These are phyloP conservation scores for Platanthera zijinensis DNA, from an alignment of 106 monocot species.

Conservation along the genomic window DNA sequence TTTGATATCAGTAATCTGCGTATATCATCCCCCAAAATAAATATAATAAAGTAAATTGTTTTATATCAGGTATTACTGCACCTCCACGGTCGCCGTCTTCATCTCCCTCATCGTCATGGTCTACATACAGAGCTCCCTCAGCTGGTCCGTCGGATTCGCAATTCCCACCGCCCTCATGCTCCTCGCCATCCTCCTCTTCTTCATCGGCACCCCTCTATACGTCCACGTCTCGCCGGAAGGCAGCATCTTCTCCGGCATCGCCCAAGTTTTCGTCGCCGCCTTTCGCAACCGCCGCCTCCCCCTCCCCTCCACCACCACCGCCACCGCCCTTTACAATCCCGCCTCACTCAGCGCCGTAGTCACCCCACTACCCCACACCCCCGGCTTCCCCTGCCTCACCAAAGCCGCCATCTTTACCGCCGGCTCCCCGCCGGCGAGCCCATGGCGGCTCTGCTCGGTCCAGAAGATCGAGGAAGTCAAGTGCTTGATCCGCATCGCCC, in stretches of 20 bases:
- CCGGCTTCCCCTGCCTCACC: neutral
- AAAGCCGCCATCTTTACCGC: neutral
- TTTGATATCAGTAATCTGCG: too few species aligned
- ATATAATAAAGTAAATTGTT: too few species aligned
- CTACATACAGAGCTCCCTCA: slow-evolving; percentile 26
- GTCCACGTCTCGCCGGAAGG: slow-evolving; percentile 7
- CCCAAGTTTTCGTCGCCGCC: slow-evolving; percentile 8
- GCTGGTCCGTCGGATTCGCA: slow-evolving; percentile 48
- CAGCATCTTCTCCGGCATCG: slow-evolving; percentile 15
- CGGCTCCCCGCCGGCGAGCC: neutral
- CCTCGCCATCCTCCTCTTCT: slow-evolving; percentile 2
- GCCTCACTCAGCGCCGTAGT: neutral
- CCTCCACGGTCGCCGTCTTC: slow-evolving; percentile 25
- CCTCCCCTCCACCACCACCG: neutral
- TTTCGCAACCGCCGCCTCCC: neutral
- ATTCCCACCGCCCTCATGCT: slow-evolving; percentile 20
- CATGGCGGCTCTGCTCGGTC: neutral
- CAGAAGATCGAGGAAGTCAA: neutral
- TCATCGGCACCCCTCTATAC: neutral
- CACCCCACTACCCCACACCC: neutral
- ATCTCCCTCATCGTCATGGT: slow-evolving; percentile 16
- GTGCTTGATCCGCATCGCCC: neutral
- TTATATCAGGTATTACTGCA: slow-evolving; percentile 22
- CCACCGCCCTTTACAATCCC: neutral
- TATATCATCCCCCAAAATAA: too few species aligned